Percentiles rank a stretch among this genome's conserved stretches.
phyloP scores from a whole-genome alignment of 441 rosid species.

The Mallotus japonicus region DNA sequence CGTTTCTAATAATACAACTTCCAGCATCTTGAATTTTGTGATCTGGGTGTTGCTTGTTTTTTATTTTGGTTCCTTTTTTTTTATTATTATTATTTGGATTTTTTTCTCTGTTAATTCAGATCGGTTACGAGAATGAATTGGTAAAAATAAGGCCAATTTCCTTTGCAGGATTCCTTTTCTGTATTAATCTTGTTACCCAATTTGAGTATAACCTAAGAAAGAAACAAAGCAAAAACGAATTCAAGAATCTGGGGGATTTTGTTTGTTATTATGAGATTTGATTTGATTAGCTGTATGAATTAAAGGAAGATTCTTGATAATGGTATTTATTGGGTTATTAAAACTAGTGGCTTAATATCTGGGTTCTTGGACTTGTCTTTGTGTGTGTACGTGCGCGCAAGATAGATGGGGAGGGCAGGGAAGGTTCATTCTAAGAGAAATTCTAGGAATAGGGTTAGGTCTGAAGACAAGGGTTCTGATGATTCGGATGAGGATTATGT shows the following conservation, averaged over 20 bases:
- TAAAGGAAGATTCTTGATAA: constrained; percentile 22
- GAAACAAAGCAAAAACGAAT: constrained; percentile 27
- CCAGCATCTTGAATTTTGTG: constrained; percentile 26
- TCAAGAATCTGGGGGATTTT: constrained; percentile 28
- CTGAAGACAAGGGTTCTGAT: constrained; percentile 61
- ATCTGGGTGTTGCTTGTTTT: constrained; percentile 35
- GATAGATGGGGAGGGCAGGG: constrained; percentile 85
- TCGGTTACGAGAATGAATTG: constrained; percentile 33
- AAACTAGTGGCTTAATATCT: constrained; percentile 25
- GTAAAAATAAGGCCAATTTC: constrained; percentile 11
- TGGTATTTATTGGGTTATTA: constrained; percentile 17
- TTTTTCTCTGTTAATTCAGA: constrained; percentile 31
- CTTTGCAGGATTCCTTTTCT: constrained; percentile 9
- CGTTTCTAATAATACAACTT: constrained; percentile 7
- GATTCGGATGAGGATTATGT: constrained; percentile 98
- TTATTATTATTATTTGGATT: constrained; percentile 9
- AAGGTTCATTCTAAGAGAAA: constrained; percentile 47
- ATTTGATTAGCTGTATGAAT: constrained; percentile 27
- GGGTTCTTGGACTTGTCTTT: constrained; percentile 23
- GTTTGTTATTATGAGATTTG: constrained; percentile 20
- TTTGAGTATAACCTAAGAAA: constrained; percentile 39
- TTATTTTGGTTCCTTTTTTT: background rate
- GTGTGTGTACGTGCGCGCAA: constrained; percentile 21
- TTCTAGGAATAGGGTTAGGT: constrained; percentile 47
- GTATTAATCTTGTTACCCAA: constrained; percentile 28